Base-by-base conservation (phyloP, 495 filamentous ascomycete species). In the Polyplosphaeria fusca region DNA sequence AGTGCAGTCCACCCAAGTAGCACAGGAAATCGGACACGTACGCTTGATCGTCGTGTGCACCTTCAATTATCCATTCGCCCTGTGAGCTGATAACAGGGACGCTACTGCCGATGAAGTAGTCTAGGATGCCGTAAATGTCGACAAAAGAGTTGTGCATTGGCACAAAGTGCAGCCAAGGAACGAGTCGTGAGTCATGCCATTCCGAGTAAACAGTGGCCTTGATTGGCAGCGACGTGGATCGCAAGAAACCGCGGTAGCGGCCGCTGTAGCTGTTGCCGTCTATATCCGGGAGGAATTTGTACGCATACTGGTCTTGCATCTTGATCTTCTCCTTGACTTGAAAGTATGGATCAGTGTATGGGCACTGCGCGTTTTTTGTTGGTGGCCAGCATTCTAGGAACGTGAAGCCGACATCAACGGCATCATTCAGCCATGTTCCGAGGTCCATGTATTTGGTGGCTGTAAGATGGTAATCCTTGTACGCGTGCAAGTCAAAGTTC, bases 91-190 rank as follows among this genome's bases (percentile, higher is more conserved):
- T 43, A 14, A 14, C 9, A 38, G 18, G 12, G 4, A 27, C 30
- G 0, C 52, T 53, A 16, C 39, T 59, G 12, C 87, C 87, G 2
- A 89, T 63, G 68, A 93, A 91, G 65, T 91, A 93, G 52, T 88
- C 84, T 77, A 93, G 80, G 18, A 92, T 79, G 3, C 82, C 83
- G 49, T 83, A 91, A 38, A 87, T 74, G 65, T 94, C 88, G 32
- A 81, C 76, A 56, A 86, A 91, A 14, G 83, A 77, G 67, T 85
- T 90, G 64, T 92, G 87, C 86, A 92, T 88, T 1, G 89, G 89
- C n/a, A 89, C 84, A 60, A 82, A 72, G 50, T 72, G 70, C 40
- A 66, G 48, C 70, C 70, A 72, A 9, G 68, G 64, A n/a, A 70
- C 52, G 4, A 74, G 61, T 7, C 71, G 54, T 2, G 45, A 53